These are phyloP conservation scores for Tolypocladium inflatum DNA, from an alignment of 2,329 filamentous ascomycete genomes.

Conservation along the genomic window DNA sequence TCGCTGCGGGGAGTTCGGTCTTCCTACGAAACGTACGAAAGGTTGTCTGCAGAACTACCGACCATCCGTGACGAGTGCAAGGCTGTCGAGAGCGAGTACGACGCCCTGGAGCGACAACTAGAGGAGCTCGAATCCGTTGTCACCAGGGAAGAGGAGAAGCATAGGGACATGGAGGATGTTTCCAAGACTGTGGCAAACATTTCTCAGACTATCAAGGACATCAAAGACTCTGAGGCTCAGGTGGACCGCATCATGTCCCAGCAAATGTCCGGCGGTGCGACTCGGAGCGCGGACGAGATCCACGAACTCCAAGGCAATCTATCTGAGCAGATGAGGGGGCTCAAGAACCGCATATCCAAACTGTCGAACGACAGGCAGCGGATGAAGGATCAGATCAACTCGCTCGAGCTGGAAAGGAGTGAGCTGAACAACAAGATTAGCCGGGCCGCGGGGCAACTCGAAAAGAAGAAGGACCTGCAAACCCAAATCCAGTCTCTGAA, in stretches of 20 bases:
- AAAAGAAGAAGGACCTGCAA: constrained; percentile 66
- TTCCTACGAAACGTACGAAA: constrained; percentile 65
- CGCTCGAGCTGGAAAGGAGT: constrained; percentile 67
- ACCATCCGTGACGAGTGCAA: constrained; percentile 54
- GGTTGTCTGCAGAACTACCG: constrained; percentile 64
- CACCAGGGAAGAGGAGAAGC: constrained; percentile 52
- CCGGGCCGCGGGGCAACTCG: constrained; percentile 62
- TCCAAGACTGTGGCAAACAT: constrained; percentile 70
- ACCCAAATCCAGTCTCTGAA: constrained; percentile 66
- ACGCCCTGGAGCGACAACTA: constrained; percentile 47
- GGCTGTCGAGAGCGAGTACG: constrained; percentile 51
- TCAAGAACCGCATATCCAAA: constrained; percentile 56
- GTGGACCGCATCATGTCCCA: constrained; percentile 67
- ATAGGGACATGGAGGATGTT: constrained; percentile 66
- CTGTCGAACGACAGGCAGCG: constrained; percentile 63
- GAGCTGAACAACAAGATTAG: constrained; percentile 66
- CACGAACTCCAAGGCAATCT: constrained; percentile 63
- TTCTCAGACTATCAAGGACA: constrained; percentile 60
- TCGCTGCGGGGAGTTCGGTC: constrained; percentile 53
- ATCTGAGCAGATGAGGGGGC: constrained; percentile 55
- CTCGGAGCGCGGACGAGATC: constrained; percentile 73
- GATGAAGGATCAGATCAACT: constrained; percentile 55
- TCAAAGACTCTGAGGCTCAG: constrained; percentile 60
- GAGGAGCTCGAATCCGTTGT: constrained; percentile 62
- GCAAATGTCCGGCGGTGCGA: constrained; percentile 56